phyloP scores from a whole-genome alignment of 495 filamentous ascomycete genomes.

The Neurospora sp. region DNA sequence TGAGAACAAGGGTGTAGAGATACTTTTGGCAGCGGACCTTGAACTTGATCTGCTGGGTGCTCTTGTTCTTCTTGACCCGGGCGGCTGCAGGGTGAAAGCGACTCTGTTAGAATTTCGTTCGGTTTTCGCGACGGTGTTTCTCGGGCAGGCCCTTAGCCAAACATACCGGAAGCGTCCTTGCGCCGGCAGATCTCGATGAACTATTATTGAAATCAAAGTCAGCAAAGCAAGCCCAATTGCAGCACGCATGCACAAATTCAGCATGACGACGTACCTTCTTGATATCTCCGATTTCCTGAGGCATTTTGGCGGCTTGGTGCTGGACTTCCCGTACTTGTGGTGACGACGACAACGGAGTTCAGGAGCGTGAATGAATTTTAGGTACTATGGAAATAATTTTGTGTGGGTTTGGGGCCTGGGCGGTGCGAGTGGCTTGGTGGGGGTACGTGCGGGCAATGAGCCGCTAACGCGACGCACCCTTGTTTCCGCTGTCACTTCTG shows the following conservation, averaged over 20 bases:
- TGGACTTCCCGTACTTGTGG: slow-evolving; percentile 18
- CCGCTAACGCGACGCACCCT: not conserved
- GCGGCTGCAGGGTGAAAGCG: slow-evolving; percentile 50
- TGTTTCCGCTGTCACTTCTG: not conserved
- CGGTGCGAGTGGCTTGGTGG: slow-evolving; percentile 4
- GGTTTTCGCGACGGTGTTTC: not conserved
- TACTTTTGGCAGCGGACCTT: slow-evolving; percentile 96
- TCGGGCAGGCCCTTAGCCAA: slow-evolving; percentile 3
- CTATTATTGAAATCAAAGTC: slow-evolving; percentile 35
- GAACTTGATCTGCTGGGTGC: slow-evolving; percentile 91
- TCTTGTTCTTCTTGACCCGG: slow-evolving; percentile 93
- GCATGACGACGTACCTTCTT: slow-evolving; percentile 48
- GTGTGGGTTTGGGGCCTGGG: slow-evolving; percentile 17
- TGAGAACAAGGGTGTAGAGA: slow-evolving; percentile 95
- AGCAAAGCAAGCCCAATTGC: slow-evolving; percentile 9
- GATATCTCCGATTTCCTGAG: slow-evolving; percentile 96
- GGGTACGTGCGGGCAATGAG: not conserved
- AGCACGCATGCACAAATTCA: not conserved
- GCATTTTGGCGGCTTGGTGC: slow-evolving; percentile 58
- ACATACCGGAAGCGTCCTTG: slow-evolving; percentile 94
- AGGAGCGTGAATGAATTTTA: slow-evolving; percentile 20
- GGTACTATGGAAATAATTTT: slow-evolving; percentile 20
- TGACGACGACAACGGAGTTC: slow-evolving; percentile 20
- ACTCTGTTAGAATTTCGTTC: slow-evolving; percentile 28
- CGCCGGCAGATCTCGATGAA: slow-evolving; percentile 99